A percentile compares a stretch with the other conserved stretches of the same genome.
Evolutionary conservation across 257 asterid genomes (phyloP).

Genomic region (Plantago ovata): DNA sequence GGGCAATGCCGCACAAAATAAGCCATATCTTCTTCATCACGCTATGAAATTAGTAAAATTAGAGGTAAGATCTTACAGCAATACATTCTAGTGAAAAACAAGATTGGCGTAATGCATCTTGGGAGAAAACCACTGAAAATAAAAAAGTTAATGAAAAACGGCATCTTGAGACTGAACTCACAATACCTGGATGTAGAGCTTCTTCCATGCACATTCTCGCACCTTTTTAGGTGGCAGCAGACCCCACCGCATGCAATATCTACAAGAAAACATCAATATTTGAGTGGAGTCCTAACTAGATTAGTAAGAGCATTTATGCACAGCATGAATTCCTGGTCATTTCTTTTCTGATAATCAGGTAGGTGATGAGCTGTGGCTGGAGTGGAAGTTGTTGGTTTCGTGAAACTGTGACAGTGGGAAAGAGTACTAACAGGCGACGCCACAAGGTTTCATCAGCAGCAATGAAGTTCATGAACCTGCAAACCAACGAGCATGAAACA

Average conservation of each 20-base stretch:
- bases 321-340: neutral
- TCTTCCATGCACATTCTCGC: slow-evolving; percentile 96
- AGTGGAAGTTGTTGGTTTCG: too few relatives aligned
- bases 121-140: too few relatives aligned
- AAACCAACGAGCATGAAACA: slow-evolving; percentile 70
- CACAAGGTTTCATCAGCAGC: slow-evolving; percentile 83
- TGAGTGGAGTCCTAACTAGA: slow-evolving; percentile 1
- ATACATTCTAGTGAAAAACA: too few relatives aligned
- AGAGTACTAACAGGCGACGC: slow-evolving; percentile 75
- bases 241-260: slow-evolving; percentile 92
- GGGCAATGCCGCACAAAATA: slow-evolving; percentile 74
- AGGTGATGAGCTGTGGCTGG: slow-evolving; percentile 1
- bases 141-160: too few relatives aligned
- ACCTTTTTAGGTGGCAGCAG: slow-evolving; percentile 62
- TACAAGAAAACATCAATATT: slow-evolving; percentile 17
- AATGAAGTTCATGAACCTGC: slow-evolving; percentile 62
- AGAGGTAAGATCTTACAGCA: slow-evolving; percentile 12
- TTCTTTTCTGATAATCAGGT: neutral
- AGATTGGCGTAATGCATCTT: too few relatives aligned
- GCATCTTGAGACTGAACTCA: slow-evolving; percentile 3
- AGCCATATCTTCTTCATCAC: slow-evolving; percentile 84
- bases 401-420: slow-evolving; percentile 6
- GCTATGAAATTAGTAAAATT: slow-evolving; percentile 38
- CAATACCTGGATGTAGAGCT: slow-evolving; percentile 43
- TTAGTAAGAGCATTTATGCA: slow-evolving; percentile 1